phyloP scores from a whole-genome alignment of 768 basidiomycete species.

The Vararia minispora region DNA sequence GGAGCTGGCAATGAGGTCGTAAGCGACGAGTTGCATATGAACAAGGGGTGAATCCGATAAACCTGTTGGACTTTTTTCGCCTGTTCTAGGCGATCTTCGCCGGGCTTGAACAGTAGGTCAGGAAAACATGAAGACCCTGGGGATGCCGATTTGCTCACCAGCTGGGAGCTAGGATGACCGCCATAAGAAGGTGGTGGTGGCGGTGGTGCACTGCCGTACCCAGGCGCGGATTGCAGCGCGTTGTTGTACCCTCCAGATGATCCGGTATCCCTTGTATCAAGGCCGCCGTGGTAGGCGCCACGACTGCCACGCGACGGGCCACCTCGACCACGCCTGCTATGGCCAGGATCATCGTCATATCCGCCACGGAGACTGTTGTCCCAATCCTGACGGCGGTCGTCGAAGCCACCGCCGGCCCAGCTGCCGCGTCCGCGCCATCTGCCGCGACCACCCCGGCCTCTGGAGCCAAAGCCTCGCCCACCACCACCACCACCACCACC shows the following conservation, averaged over 20 bases:
- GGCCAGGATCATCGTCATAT: constrained; percentile 25
- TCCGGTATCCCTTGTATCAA: constrained; percentile 20
- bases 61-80: constrained; percentile 79
- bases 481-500: constrained; percentile 21
- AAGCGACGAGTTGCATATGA: constrained; percentile 2
- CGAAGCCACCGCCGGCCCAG: constrained; percentile 9
- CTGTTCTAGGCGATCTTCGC: constrained; percentile 79
- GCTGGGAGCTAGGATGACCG: constrained; percentile 17
- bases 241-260: constrained; percentile 11
- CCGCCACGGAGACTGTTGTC: constrained; percentile 12
- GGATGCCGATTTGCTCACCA: constrained; percentile 17
- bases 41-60: not conserved
- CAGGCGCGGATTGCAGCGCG: constrained; percentile 10
- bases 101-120: constrained; percentile 24
- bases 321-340: constrained; percentile 15
- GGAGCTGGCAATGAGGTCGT: constrained; percentile 29
- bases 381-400: constrained; percentile 11
- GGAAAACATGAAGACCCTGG: not conserved
- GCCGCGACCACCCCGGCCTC: constrained; percentile 10
- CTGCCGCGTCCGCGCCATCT: too few species aligned
- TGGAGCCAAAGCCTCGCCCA: constrained; percentile 13
- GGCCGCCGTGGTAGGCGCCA: constrained; percentile 28
- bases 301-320: constrained; percentile 24
- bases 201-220: constrained; percentile 18
- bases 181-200: constrained; percentile 22